Conservation (phyloP, 2,329 filamentous ascomycete species). For the Microsporum audouinii region DNA sequence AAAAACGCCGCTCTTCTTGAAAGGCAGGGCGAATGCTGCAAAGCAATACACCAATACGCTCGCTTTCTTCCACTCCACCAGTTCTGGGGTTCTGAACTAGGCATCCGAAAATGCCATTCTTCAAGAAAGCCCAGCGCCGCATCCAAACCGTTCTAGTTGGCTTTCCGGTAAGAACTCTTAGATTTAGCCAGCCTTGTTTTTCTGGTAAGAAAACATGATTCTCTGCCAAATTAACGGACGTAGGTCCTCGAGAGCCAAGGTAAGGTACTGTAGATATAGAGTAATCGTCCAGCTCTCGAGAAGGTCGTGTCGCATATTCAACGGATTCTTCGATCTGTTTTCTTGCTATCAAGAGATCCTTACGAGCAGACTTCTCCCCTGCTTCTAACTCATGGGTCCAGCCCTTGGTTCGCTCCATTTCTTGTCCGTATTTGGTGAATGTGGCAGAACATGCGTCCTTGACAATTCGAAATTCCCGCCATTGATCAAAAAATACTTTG, state of each 20-base stretch:
- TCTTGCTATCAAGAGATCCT: conserved; percentile 67
- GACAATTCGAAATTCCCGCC: conserved; percentile 68
- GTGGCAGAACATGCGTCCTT: conserved; percentile 52
- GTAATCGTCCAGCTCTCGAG: conserved; percentile 87
- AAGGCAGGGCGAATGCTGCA: conserved; percentile 87
- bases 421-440: conserved; percentile 57
- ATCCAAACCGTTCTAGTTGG: conserved; percentile 84
- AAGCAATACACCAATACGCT: conserved; percentile 87
- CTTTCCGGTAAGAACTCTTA: conserved; percentile 72
- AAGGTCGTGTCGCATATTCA: conserved; percentile 61
- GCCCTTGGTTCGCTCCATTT: conserved; percentile 83
- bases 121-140: conserved; percentile 88
- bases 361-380: conserved; percentile 69
- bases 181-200: conserved; percentile 90
- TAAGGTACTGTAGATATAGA: conserved; percentile 81
- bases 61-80: conserved; percentile 82
- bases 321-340: conserved; percentile 72
- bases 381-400: conserved; percentile 93
- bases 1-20: conserved; percentile 87
- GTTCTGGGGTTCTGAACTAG: conserved; percentile 68
- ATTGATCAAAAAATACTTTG: conserved; percentile 71
- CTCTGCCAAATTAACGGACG: conserved; percentile 46
- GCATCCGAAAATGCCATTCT: conserved; percentile 92
- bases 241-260: conserved; percentile 57
- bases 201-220: conserved; percentile 44